phyloP scores from a whole-genome alignment of 257 asterid species.

The Fraxinus excelsior region DNA sequence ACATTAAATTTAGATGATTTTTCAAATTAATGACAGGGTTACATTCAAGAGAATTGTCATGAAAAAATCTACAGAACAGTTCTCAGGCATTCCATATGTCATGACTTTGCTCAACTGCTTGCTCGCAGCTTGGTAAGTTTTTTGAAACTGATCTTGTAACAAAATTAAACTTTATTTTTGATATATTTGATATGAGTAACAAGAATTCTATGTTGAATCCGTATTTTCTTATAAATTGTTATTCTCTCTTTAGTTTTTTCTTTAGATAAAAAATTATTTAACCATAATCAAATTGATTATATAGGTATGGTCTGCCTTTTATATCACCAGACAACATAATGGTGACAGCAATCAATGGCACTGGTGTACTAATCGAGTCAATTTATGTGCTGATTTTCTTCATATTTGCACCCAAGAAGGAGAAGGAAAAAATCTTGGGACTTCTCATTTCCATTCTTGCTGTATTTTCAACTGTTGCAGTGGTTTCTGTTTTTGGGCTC shows the following conservation, averaged over 20 bases:
- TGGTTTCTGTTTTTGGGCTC: slow-evolving; percentile 56
- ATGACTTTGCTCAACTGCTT: slow-evolving; percentile 68
- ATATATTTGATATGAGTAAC: neutral
- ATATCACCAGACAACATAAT: slow-evolving; percentile 59
- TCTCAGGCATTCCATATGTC: slow-evolving; percentile 71
- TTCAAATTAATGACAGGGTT: slow-evolving; percentile 32
- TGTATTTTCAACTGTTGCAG: slow-evolving; percentile 53
- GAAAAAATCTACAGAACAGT: slow-evolving; percentile 58
- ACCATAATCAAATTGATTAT: neutral
- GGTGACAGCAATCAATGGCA: slow-evolving; percentile 61
- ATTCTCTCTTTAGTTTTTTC: neutral
- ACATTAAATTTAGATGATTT: neutral
- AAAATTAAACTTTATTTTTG: too few species aligned
- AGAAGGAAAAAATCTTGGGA: slow-evolving; percentile 57
- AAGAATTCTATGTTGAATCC: neutral
- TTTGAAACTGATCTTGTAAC: neutral
- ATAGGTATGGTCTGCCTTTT: slow-evolving; percentile 82
- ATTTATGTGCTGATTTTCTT: slow-evolving; percentile 60
- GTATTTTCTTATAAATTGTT: too few species aligned
- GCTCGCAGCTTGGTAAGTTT: slow-evolving; percentile 55
- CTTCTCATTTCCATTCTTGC: slow-evolving; percentile 45
- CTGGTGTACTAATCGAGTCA: slow-evolving; percentile 62
- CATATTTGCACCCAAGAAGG: slow-evolving; percentile 61
- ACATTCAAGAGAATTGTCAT: slow-evolving; percentile 62
- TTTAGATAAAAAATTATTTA: neutral